Percentiles rank a stretch among this genome's conserved stretches.
phyloP scores from a whole-genome alignment of 1,284 basidiomycete species.

The Mycosarcoma maydis region DNA sequence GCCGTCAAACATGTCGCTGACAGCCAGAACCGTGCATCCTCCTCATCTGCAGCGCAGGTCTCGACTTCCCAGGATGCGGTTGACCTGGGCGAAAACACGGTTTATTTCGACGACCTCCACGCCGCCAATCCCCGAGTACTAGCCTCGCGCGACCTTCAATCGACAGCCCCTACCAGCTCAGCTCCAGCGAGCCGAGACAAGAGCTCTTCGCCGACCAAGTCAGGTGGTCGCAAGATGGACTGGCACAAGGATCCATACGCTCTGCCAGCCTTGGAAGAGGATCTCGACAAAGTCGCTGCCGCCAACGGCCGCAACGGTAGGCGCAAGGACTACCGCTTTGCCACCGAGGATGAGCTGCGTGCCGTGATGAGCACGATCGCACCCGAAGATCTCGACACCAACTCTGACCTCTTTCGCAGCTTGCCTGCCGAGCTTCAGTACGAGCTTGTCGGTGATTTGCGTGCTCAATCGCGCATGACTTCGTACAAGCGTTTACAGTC shows the following conservation, averaged over 20 bases:
- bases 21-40: slow-evolving; percentile 9
- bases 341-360: slow-evolving; percentile 62
- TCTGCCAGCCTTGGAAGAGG: slow-evolving; percentile 59
- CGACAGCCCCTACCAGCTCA: slow-evolving; percentile 13
- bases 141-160: slow-evolving; percentile 76
- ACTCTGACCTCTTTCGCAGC: slow-evolving; percentile 75
- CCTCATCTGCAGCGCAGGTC: slow-evolving; percentile 6
- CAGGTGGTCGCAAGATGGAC: slow-evolving; percentile 41
- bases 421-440: slow-evolving; percentile 96
- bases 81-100: slow-evolving; percentile 69
- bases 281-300: slow-evolving; percentile 41
- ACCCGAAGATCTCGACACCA: slow-evolving; percentile 63
- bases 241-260: slow-evolving; percentile 65
- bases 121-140: slow-evolving; percentile 20
- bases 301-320: slow-evolving; percentile 37
- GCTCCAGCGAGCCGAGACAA: slow-evolving; percentile 21
- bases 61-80: slow-evolving; percentile 1
- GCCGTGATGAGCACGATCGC: slow-evolving; percentile 59
- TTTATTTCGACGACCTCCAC: slow-evolving; percentile 56
- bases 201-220: slow-evolving; percentile 69
- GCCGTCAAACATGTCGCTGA: slow-evolving; percentile 77
- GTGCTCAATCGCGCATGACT: slow-evolving; percentile 90
- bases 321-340: slow-evolving; percentile 62
- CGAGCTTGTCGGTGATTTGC: slow-evolving; percentile 95
- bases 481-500: slow-evolving; percentile 88